Evolutionary conservation across 2,329 filamentous ascomycete species (phyloP).

Genomic region (Pyrenophora tritici-repentis): DNA sequence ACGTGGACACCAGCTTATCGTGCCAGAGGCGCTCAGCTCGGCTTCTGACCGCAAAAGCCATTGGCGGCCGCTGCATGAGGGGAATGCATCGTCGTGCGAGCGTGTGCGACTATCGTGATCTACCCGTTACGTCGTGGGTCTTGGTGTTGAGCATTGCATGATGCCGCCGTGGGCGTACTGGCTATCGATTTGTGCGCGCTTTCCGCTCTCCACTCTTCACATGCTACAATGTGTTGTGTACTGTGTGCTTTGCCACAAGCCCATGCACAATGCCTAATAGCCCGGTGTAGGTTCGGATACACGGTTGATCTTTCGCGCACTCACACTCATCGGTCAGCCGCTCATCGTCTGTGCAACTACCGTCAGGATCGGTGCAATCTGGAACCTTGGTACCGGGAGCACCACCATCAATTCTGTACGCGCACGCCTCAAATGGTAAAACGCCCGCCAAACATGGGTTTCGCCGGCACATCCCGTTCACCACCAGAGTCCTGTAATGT

Average conservation of each 20-base stretch:
- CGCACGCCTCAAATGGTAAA: slow-evolving; percentile 7
- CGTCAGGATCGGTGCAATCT: slow-evolving; percentile 9
- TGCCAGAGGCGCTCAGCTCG: slow-evolving; percentile 13
- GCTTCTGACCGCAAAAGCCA: slow-evolving; percentile 3
- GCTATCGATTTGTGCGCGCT: not conserved
- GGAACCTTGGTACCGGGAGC: slow-evolving; percentile 10
- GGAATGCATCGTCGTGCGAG: not conserved
- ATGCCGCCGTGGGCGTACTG: not conserved
- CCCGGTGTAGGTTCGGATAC: not conserved
- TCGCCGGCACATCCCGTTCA: slow-evolving; percentile 9
- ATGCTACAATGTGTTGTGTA: not conserved
- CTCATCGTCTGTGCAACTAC: slow-evolving; percentile 14
- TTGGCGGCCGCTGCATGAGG: slow-evolving; percentile 8
- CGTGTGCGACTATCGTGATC: slow-evolving; percentile 9
- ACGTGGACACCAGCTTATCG: slow-evolving; percentile 25
- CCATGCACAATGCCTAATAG: slow-evolving; percentile 11
- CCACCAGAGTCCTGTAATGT: slow-evolving; percentile 19
- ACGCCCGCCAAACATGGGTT: slow-evolving; percentile 9
- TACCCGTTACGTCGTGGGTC: not conserved
- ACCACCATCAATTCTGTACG: slow-evolving; percentile 8
- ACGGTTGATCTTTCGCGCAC: not conserved
- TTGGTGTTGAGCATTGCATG: slow-evolving; percentile 3
- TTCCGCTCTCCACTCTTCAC: not conserved
- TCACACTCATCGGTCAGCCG: slow-evolving; percentile 2
- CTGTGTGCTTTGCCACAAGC: not conserved